Evolutionary conservation across 192 early-diverging fungal genomes (phyloP).

Genomic region (Anaeromyces robustus): DNA sequence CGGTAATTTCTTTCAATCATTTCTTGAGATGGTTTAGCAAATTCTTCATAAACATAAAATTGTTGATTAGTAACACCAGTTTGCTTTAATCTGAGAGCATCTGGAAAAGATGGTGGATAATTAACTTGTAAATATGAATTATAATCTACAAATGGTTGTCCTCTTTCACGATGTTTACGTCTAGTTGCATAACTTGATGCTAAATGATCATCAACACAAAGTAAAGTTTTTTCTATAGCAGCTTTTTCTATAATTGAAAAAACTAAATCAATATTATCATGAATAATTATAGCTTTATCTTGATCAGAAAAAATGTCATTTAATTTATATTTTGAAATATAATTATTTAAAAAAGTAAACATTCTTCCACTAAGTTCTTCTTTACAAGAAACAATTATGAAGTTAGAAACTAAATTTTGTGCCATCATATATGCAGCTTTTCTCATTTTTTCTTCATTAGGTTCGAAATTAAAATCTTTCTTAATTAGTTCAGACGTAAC

Average conservation of each 20-base stretch:
- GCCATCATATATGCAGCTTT: constrained; percentile 91
- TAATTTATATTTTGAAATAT: neutral
- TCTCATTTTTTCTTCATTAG: constrained; percentile 84
- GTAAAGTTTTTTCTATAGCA: constrained; percentile 84
- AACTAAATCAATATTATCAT: constrained; percentile 86
- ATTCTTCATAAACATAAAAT: constrained; percentile 28
- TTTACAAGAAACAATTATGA: constrained; percentile 82
- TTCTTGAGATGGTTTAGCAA: constrained; percentile 11
- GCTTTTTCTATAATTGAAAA: constrained; percentile 90
- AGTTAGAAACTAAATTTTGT: constrained; percentile 68
- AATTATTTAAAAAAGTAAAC: constrained; percentile 2
- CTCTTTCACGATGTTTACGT: constrained; percentile 77
- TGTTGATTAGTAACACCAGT: constrained; percentile 64
- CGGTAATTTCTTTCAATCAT: constrained; percentile 24
- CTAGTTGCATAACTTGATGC: constrained; percentile 47
- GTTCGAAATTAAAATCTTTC: constrained; percentile 93
- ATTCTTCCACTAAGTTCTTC: constrained; percentile 58
- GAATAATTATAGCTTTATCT: constrained; percentile 65
- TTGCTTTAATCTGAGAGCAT: constrained; percentile 67
- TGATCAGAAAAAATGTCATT: constrained; percentile 63
- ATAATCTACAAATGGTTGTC: constrained; percentile 84
- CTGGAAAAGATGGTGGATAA: constrained; percentile 76
- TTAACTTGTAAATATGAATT: constrained; percentile 54
- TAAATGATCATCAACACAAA: constrained; percentile 84
- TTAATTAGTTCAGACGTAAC: constrained; percentile 80